Evolutionary conservation across 2,329 filamentous ascomycete species (phyloP).

Genomic region (Berkeleyomyces basicola): DNA sequence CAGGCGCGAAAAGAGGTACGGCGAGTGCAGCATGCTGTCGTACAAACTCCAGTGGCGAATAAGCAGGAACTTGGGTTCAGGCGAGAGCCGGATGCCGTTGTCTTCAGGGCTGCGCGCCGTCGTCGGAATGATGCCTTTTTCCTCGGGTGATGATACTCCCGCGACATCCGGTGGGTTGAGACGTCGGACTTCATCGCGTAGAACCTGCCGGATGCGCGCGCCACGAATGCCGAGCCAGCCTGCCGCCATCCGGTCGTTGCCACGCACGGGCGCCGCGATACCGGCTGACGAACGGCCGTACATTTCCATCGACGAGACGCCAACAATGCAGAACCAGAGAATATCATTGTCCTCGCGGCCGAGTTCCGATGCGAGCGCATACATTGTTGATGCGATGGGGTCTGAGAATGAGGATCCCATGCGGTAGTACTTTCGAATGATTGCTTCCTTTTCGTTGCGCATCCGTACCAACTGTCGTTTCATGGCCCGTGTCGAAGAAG

Average conservation of each 20-base stretch:
- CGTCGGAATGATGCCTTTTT: constrained; percentile 71
- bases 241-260: constrained; percentile 39
- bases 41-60: constrained; percentile 95
- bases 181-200: constrained; percentile 86
- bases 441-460: constrained; percentile 57
- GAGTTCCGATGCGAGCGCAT: constrained; percentile 84
- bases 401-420: constrained; percentile 85
- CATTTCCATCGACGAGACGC: constrained; percentile 83
- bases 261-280: constrained; percentile 43
- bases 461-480: constrained; percentile 58
- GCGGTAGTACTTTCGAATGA: constrained; percentile 70
- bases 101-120: constrained; percentile 80
- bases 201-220: constrained; percentile 65
- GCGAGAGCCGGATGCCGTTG: constrained; percentile 77
- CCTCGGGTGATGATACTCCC: constrained; percentile 38
- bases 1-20: constrained; percentile 77
- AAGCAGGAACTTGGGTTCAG: constrained; percentile 82
- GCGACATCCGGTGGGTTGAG: constrained; percentile 62
- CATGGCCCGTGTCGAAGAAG: constrained; percentile 48
- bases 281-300: constrained; percentile 76
- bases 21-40: constrained; percentile 95
- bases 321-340: constrained; percentile 87
- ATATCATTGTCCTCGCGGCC: constrained; percentile 94
- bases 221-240: constrained; percentile 74
- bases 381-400: constrained; percentile 85